Evolutionary conservation across 2,329 filamentous ascomycete genomes (phyloP).

Genomic region (Phaeosphaeriaceae sp.): DNA sequence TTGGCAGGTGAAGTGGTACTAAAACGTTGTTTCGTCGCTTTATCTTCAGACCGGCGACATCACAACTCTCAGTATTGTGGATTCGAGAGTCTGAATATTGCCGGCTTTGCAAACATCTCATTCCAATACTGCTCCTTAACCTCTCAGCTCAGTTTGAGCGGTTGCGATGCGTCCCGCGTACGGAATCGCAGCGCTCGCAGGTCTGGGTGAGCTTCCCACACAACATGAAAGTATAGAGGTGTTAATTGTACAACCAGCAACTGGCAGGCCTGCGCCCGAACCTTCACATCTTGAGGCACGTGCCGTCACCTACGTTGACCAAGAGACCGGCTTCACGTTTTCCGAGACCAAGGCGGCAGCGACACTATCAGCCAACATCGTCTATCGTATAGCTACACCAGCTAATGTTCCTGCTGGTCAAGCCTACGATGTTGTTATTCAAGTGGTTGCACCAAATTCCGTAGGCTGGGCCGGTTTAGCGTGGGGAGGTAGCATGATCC

Average conservation of each 20-base stretch:
- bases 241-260: constrained; percentile 13
- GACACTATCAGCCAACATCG: constrained; percentile 31
- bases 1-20: constrained; percentile 31
- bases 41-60: neutral
- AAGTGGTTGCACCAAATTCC: constrained; percentile 33
- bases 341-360: constrained; percentile 40
- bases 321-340: constrained; percentile 44
- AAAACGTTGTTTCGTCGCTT: constrained; percentile 31
- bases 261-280: constrained; percentile 20
- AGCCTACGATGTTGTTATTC: constrained; percentile 37
- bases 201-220: constrained; percentile 22
- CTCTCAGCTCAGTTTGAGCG: neutral
- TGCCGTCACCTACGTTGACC: constrained; percentile 28
- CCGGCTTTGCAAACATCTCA: neutral
- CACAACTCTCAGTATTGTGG: neutral
- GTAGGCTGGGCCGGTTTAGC: constrained; percentile 42
- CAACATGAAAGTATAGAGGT: neutral
- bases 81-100: neutral
- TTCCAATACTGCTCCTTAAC: neutral
- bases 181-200: constrained; percentile 24
- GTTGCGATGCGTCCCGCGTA: constrained; percentile 28
- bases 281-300: constrained; percentile 8
- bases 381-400: constrained; percentile 39
- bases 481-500: constrained; percentile 42
- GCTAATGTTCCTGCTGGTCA: constrained; percentile 21